Evolutionary conservation across 306 rosid species (phyloP), one percentile per base, ranked within the genome.

Genomic region (Astragalus membranaceus): DNA sequence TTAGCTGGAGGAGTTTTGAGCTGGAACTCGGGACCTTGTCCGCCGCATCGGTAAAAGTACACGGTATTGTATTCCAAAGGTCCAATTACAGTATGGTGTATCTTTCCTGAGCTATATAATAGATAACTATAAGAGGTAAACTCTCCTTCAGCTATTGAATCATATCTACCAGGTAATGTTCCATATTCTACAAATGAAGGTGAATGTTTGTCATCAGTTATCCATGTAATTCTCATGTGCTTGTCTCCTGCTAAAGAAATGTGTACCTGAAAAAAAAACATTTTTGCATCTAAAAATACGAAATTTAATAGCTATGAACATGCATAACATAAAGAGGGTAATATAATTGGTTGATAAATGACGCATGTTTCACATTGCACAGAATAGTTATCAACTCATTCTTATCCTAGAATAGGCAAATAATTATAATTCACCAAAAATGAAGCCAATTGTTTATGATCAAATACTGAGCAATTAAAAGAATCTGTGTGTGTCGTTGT

Each of bases 31-130:
- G 85, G 78, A 76, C 89, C 99, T 80, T 78, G 79, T 60, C 96
- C 88, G 7, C 95, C 96, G 67, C 99, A 94, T 12, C 87, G 80
- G 75, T 94, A 94, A 49, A 78, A 94, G 70, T 94, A 94, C 56
- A 83, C 74, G 0, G 89, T 91, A 60, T 56, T 69, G 41, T 83
- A 83, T 67, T 91, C 86, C 80, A 94, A 76, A 60, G 97, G 99
- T 7, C 99, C 99, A 43, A 94, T 87, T 37, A 94, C 88, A 26
- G 93, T 83, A 74, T 94, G 99, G 84, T 94, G 99, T 79, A 94
- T 94, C 85, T 64, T 82, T 57, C 99, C 96, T 3, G 97, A 94
- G 49, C 85, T 86, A 59, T 94, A 94, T 2, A 94, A 33, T 66
- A 94, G 7, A 75, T 88, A 90, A 49, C 13, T 75, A 69, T 94